Evolutionary conservation across 2,329 filamentous ascomycete genomes (phyloP).

Genomic region (Colletotrichum godetiae): DNA sequence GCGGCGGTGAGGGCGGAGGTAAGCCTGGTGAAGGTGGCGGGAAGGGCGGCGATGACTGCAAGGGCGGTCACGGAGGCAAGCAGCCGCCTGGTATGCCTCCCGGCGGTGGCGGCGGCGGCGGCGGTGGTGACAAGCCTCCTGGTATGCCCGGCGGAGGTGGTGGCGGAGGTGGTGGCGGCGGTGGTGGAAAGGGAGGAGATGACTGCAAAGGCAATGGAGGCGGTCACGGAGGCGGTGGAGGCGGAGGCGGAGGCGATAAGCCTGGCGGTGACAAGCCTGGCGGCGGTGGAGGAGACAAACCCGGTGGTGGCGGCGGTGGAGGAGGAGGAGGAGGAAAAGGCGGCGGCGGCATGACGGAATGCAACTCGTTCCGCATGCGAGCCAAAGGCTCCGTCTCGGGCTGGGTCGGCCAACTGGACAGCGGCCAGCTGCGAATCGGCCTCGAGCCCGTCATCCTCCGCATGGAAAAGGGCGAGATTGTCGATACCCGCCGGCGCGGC

Average conservation of each 20-base stretch:
- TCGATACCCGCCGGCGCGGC: conserved; percentile 66
- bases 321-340: neutral
- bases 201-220: too few relatives aligned
- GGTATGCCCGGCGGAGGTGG: neutral
- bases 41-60: neutral
- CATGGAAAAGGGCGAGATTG: conserved; percentile 60
- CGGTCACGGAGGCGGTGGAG: too few relatives aligned
- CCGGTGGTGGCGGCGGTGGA: neutral
- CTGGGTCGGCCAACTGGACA: conserved; percentile 67
- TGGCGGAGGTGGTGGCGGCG: neutral
- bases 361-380: conserved; percentile 60
- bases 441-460: conserved; percentile 58
- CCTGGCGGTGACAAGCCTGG: neutral
- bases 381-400: conserved; percentile 61
- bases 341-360: conserved; percentile 4
- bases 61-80: neutral
- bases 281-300: neutral
- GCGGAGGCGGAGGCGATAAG: too few relatives aligned
- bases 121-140: neutral
- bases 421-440: conserved; percentile 70
- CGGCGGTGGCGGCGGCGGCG: too few relatives aligned
- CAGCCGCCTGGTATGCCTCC: too few relatives aligned
- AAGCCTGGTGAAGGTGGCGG: neutral
- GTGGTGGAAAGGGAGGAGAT: too few relatives aligned
- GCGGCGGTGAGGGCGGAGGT: neutral